Conservation (phyloP, 2,329 filamentous ascomycete genomes). For the Claviceps spartinae region DNA sequence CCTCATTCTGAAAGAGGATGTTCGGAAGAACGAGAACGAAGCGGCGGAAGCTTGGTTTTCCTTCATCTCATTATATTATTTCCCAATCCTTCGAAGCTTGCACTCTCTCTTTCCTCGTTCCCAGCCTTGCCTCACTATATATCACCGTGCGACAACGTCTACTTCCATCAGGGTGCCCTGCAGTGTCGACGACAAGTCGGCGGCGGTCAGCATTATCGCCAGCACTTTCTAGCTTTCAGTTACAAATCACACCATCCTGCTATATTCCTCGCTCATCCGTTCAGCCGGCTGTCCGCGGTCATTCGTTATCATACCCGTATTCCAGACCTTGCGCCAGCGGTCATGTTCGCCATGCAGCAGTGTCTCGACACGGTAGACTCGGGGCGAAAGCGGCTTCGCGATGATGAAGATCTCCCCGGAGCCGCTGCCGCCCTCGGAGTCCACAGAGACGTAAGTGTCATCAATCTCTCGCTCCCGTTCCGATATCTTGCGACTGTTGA, state of each 20-base stretch:
- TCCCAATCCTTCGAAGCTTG: neutral
- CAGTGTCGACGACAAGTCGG: neutral
- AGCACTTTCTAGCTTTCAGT: neutral
- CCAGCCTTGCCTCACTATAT: no score
- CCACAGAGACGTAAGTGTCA: slow-evolving; percentile 33
- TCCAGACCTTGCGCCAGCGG: slow-evolving; percentile 2
- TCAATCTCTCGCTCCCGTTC: neutral
- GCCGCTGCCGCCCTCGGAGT: slow-evolving; percentile 31
- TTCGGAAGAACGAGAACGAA: neutral
- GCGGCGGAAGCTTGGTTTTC: neutral
- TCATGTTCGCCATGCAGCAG: slow-evolving; percentile 25
- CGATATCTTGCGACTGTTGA: slow-evolving; percentile 9
- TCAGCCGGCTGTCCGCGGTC: neutral
- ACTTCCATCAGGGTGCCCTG: neutral
- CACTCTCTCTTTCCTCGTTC: no score
- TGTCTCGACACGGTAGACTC: slow-evolving; percentile 21
- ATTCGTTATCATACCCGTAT: neutral
- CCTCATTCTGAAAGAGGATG: neutral
- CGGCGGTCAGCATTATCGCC: neutral
- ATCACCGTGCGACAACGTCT: neutral
- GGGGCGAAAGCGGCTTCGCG: slow-evolving; percentile 31
- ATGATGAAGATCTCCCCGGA: slow-evolving; percentile 29
- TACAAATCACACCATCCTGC: no score
- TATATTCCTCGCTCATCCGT: neutral
- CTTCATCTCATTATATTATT: neutral